phyloP scores from a whole-genome alignment of 164 flowering plant genomes.

The Vitis cinerea region DNA sequence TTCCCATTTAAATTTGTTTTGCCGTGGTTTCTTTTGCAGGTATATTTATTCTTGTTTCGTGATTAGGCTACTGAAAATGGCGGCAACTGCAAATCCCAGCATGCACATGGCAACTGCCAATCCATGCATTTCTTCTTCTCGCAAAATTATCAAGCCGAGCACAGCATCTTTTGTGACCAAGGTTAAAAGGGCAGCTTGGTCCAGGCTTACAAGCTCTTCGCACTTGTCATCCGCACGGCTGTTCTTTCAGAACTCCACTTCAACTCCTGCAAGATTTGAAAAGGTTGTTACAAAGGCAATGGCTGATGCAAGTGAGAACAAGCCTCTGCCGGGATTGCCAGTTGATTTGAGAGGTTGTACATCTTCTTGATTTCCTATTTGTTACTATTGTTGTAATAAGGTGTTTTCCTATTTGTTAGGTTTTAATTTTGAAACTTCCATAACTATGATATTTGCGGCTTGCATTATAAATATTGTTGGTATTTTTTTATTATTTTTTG shows the following conservation, averaged over 20 bases:
- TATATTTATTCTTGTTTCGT: not conserved
- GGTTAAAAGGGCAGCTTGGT: conserved; percentile 7
- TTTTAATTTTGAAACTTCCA: no score
- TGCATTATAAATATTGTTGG: no score
- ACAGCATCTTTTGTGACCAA: conserved; percentile 8
- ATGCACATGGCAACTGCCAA: conserved; percentile 16
- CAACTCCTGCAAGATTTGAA: conserved; percentile 8
- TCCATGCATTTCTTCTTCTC: conserved; percentile 17
- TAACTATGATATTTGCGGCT: no score
- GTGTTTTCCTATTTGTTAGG: not conserved
- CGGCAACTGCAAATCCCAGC: conserved; percentile 20
- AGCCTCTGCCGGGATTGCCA: conserved; percentile 27
- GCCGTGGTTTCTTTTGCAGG: no score
- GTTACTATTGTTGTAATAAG: not conserved
- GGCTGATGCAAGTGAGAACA: conserved; percentile 23
- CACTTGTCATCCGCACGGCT: conserved; percentile 19
- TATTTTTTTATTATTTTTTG: no score
- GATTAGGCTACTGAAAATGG: conserved; percentile 19
- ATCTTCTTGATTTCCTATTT: not conserved
- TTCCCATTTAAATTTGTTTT: no score
- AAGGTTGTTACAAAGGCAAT: conserved; percentile 25
- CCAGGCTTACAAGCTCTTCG: conserved; percentile 21
- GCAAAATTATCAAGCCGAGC: conserved; percentile 5
- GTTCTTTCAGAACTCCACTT: not conserved
- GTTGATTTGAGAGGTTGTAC: conserved; percentile 36